Conservation (phyloP, 371 early-diverging fungal species). For the Dichotomocladium elegans region DNA sequence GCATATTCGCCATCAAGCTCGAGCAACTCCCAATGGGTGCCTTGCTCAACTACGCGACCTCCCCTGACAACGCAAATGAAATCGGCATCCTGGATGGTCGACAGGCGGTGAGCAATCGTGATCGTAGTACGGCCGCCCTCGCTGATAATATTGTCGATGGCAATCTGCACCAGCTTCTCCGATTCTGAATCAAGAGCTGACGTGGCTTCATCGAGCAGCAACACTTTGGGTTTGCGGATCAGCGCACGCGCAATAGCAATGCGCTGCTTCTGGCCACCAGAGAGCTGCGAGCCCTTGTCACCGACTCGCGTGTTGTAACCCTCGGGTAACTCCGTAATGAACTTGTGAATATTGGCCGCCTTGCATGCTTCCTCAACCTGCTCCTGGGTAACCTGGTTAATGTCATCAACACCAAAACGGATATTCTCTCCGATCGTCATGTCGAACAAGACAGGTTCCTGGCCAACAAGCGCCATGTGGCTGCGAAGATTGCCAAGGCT, state of each 20-base stretch:
- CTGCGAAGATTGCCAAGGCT: constrained; percentile 60
- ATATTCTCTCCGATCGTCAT: constrained; percentile 79
- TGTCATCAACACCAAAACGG: constrained; percentile 54
- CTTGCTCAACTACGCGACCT: constrained; percentile 63
- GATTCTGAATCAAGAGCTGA: constrained; percentile 86
- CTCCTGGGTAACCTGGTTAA: constrained; percentile 40
- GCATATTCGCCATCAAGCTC: constrained; percentile 40
- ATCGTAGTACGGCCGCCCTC: constrained; percentile 62
- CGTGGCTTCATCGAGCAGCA: constrained; percentile 96
- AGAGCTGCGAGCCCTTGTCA: constrained; percentile 62
- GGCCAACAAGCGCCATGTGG: constrained; percentile 79
- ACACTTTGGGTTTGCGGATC: constrained; percentile 79
- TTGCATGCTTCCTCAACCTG: constrained; percentile 57
- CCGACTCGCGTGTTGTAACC: constrained; percentile 80
- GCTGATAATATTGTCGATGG: constrained; percentile 66
- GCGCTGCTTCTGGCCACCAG: constrained; percentile 30
- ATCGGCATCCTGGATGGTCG: constrained; percentile 74
- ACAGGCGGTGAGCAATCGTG: constrained; percentile 68
- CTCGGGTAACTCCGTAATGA: constrained; percentile 59
- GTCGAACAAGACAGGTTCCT: constrained; percentile 84
- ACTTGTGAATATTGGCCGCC: constrained; percentile 75
- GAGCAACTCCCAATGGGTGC: constrained; percentile 59
- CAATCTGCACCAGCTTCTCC: constrained; percentile 86
- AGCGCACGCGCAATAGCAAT: constrained; percentile 53
- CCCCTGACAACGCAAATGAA: constrained; percentile 70